Percentiles rank a stretch among this genome's conserved stretches.
Evolutionary conservation across 1,284 basidiomycete species (phyloP).

Genomic region (Abortiporus biennis): DNA sequence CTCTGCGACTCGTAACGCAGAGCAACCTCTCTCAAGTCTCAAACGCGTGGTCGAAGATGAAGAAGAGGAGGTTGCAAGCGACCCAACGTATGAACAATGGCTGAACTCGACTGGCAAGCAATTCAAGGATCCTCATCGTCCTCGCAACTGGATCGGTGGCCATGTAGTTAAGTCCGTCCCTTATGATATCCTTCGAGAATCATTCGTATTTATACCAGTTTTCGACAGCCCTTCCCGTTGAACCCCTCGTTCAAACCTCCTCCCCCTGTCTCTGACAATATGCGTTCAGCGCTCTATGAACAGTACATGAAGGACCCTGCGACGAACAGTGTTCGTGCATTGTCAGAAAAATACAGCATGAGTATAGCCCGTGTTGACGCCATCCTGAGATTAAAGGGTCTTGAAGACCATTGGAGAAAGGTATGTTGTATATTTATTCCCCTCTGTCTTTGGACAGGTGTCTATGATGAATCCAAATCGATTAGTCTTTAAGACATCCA

Average conservation of each 20-base stretch:
- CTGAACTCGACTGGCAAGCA: constrained; percentile 28
- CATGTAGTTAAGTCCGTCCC: constrained; percentile 44
- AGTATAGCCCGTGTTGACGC: constrained; percentile 76
- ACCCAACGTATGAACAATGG: constrained; percentile 28
- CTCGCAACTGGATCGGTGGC: constrained; percentile 54
- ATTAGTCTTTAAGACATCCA: constrained; percentile 83
- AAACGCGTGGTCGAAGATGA: too few relatives aligned
- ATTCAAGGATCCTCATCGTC: constrained; percentile 32
- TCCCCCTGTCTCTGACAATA: constrained; percentile 59
- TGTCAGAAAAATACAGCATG: constrained; percentile 56
- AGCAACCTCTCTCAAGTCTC: too few relatives aligned
- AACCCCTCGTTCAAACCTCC: constrained; percentile 79
- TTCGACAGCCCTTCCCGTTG: constrained; percentile 70
- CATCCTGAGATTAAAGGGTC: constrained; percentile 71
- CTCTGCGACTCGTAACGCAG: too few relatives aligned
- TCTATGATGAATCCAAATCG: constrained; percentile 62
- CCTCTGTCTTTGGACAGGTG: constrained; percentile 15
- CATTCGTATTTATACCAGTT: constrained; percentile 12
- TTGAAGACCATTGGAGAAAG: constrained; percentile 66
- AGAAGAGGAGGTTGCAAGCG: too few relatives aligned
- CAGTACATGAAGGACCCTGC: constrained; percentile 53
- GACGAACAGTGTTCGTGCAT: constrained; percentile 48
- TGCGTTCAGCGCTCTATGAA: constrained; percentile 48
- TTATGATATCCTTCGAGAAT: constrained; percentile 2
- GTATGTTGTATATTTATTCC: constrained; percentile 39